Conservation (phyloP, 1,139 yeast species). For the Sugiyamaella paludigena region DNA sequence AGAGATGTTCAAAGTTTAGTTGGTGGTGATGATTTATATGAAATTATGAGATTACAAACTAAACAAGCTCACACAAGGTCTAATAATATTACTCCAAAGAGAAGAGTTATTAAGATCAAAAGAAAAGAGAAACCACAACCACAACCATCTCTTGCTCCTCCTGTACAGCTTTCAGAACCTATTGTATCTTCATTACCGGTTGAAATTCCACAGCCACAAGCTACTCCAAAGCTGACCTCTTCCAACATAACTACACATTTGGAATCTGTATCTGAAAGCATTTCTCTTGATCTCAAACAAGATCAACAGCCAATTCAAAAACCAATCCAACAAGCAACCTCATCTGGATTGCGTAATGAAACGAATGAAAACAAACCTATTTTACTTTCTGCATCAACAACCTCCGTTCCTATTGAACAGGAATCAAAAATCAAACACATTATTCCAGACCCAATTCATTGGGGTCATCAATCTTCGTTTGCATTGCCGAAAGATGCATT, state of each 20-base stretch:
- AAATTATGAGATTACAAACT: constrained; percentile 32
- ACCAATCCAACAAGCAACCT: neutral
- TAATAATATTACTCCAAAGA: constrained; percentile 30
- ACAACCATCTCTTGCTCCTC: neutral
- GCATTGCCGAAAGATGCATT: constrained; percentile 12
- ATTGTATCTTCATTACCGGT: neutral
- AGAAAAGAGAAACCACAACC: neutral
- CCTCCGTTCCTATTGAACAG: neutral
- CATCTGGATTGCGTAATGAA: too few species aligned
- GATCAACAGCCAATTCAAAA: neutral
- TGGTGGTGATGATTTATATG: constrained; percentile 29
- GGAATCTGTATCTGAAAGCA: neutral
- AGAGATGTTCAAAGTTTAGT: constrained; percentile 23
- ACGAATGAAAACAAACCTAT: neutral
- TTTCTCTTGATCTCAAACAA: constrained; percentile 8
- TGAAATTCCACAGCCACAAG: neutral
- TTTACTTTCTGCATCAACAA: neutral
- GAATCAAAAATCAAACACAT: neutral
- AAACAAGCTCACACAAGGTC: constrained; percentile 26
- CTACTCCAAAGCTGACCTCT: neutral
- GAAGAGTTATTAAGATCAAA: constrained; percentile 34
- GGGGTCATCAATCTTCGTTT: neutral
- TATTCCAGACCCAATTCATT: constrained; percentile 1
- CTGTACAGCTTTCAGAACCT: too few species aligned
- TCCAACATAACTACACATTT: neutral